These are phyloP conservation scores for Trichoderma pleuroti DNA, from an alignment of 2,329 filamentous ascomycete genomes.

Conservation along the genomic window DNA sequence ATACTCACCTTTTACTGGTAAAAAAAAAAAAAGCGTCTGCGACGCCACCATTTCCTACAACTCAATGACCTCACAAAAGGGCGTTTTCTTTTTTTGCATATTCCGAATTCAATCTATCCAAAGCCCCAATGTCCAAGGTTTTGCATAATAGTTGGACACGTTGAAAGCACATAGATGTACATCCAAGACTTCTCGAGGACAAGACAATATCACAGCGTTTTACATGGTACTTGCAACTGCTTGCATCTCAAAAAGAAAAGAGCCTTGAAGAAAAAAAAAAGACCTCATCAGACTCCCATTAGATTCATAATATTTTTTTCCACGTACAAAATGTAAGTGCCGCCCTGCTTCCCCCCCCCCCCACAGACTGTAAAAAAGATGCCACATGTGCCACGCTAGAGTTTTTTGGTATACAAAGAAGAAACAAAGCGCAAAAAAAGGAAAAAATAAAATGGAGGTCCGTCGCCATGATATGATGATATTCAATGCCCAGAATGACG, in stretches of 20 bases:
- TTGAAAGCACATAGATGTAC: background rate
- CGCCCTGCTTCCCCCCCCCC: background rate
- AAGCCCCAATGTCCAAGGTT: background rate
- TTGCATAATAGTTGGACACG: background rate
- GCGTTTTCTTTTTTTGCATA: background rate
- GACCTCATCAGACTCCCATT: background rate
- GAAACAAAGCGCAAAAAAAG: background rate
- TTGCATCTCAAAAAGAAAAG: background rate
- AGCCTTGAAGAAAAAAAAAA: background rate
- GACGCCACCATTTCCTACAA: background rate
- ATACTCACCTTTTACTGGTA: background rate
- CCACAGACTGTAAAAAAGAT: background rate
- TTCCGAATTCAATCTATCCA: background rate
- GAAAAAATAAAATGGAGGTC: background rate
- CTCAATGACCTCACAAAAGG: background rate
- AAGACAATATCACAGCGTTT: background rate
- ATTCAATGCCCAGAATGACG: background rate
- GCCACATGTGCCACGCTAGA: slow-evolving; percentile 1
- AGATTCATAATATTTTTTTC: background rate
- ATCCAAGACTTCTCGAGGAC: background rate
- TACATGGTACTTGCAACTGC: background rate
- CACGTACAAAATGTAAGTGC: background rate
- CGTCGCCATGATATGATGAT: slow-evolving; percentile 2
- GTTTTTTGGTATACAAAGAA: slow-evolving; percentile 2
- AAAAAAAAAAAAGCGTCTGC: too few species aligned